Base-by-base conservation (phyloP, 495 filamentous ascomycete species). In the Penicillium cinerascens region DNA sequence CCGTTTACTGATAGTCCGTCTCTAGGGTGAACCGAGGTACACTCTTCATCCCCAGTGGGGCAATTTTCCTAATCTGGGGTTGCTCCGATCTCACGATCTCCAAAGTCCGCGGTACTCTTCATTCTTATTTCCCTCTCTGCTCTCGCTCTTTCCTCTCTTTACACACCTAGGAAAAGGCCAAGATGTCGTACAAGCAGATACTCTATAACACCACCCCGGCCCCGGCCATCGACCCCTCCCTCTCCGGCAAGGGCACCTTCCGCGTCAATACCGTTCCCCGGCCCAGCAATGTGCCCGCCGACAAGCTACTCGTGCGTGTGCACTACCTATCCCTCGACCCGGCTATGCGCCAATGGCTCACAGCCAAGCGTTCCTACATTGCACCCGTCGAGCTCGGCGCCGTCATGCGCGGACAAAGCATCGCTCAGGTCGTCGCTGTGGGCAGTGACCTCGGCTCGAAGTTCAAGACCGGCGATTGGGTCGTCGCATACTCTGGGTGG, bases 311-410 rank as follows among this genome's bases (percentile, higher is more conserved):
- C 23, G 71, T 89, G 21, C 82, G 88, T 56, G 70, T 70, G 1
- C 75, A 86, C 42, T 89, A 87, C 67, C 71, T 90, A 56, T 87
- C 84, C n/a, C 81, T 88, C 56, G 87, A 92, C 69, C 87, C 88
- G 0, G 86, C 87, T n/a, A 89, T 91, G 82, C 78, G 88, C 51
- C 81, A 82, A 54, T 91, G 87, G 88, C 76, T 93, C 36, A 78
- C 72, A 56, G 81, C 82, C 58, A 75, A 75, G 41, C 75, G 86
- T 33, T 85, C 85, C 13, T 91, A 90, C 70, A 64, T 83, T 11
- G 76, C 82, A 0, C 85, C 88, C 7, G 84, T 91, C 7, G 69
- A 80, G 45, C 74, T 82, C 50, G 85, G 82, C 60, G 78, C 78
- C 51, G 73, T 82, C 10, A 92, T 93, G 87, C 82, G 83, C 54